Evolutionary conservation across 2,329 filamentous ascomycete species (phyloP).

Genomic region (Penicillium frequentans): DNA sequence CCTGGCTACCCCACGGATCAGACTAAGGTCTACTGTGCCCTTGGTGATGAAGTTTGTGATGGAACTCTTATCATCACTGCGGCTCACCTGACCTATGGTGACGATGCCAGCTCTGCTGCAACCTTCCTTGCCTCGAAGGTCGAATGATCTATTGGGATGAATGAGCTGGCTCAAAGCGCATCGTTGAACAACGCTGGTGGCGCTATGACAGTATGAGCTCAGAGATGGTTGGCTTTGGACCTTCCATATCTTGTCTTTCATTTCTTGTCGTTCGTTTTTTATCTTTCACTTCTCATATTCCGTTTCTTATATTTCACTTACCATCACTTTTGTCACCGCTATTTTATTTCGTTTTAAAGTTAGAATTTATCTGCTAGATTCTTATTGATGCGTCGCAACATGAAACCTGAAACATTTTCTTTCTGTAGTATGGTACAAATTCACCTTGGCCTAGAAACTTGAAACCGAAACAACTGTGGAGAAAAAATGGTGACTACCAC

Average conservation of each 20-base stretch:
- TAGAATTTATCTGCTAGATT: background rate
- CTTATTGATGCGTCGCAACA: too few relatives aligned
- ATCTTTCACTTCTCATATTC: background rate
- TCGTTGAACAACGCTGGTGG: background rate
- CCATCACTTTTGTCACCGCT: background rate
- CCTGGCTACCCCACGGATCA: slow-evolving; percentile 44
- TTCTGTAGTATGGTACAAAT: too few relatives aligned
- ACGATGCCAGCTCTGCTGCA: slow-evolving; percentile 31
- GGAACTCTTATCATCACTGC: slow-evolving; percentile 44
- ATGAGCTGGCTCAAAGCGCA: background rate
- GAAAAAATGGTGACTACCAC: too few relatives aligned
- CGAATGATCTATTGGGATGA: background rate
- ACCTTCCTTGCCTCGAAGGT: slow-evolving; percentile 24
- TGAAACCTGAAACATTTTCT: too few relatives aligned
- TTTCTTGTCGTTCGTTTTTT: too few relatives aligned
- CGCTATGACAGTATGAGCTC: background rate
- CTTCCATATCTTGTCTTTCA: background rate
- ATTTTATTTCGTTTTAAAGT: background rate
- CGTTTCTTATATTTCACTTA: background rate
- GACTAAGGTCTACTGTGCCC: slow-evolving; percentile 39
- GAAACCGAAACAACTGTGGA: too few relatives aligned
- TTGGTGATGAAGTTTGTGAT: slow-evolving; percentile 51
- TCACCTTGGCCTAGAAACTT: too few relatives aligned
- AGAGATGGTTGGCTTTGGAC: background rate
- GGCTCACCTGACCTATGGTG: slow-evolving; percentile 40